phyloP scores from a whole-genome alignment of 2,329 filamentous ascomycete species.

The Aciculosporium take region DNA sequence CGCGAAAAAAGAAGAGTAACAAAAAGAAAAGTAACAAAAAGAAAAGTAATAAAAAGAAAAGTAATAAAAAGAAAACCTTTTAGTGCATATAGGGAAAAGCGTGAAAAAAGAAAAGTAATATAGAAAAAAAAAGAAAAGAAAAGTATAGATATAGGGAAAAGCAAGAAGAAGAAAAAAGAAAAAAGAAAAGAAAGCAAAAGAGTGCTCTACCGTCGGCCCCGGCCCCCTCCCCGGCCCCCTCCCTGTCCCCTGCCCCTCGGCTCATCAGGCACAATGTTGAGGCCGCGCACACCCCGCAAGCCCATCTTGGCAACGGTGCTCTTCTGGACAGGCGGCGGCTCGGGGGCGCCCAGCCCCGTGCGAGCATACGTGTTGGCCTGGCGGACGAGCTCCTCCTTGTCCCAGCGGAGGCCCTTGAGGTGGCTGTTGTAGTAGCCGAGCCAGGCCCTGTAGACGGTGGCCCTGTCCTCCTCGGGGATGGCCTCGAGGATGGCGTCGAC shows the following conservation, averaged over 20 bases:
- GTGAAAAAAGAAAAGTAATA: no score
- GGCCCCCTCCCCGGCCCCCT: background rate
- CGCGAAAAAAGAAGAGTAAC: no score
- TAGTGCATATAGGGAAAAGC: no score
- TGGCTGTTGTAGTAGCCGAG: constrained; percentile 41
- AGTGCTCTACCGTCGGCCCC: background rate
- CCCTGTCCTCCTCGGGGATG: constrained; percentile 30
- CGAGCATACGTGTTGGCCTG: constrained; percentile 37
- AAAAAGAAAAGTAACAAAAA: no score
- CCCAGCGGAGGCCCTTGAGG: constrained; percentile 29
- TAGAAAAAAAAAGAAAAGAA: no score
- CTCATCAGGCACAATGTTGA: constrained; percentile 30
- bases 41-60: no score
- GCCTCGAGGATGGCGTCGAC: constrained; percentile 24
- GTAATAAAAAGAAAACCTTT: no score
- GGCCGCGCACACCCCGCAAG: constrained; percentile 34
- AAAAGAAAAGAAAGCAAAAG: no score
- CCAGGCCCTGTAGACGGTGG: constrained; percentile 42
- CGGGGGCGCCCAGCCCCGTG: constrained; percentile 30
- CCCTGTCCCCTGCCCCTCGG: constrained; percentile 11
- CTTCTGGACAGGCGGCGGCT: constrained; percentile 33
- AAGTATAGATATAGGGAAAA: no score
- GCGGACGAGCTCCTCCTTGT: constrained; percentile 29
- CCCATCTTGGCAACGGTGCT: constrained; percentile 43
- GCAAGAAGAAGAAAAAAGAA: no score